A percentile compares a stretch with the other conserved stretches of the same genome.
Evolutionary conservation across 345 rosid genomes (phyloP).

Genomic region (Eucalyptus cladocalyx): DNA sequence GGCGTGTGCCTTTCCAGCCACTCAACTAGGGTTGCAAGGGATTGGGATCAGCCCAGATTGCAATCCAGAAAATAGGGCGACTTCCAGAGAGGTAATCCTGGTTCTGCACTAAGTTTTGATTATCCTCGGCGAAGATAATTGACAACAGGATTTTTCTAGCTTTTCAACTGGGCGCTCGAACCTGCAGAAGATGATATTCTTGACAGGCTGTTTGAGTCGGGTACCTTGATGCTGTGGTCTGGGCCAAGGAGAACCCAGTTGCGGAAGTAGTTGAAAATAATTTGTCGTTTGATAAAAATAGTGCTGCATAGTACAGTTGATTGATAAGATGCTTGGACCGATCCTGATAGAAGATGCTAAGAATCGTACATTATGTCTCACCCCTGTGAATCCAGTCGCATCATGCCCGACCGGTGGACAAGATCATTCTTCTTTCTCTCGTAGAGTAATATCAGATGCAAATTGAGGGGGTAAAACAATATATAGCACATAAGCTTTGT

Average conservation of each 20-base stretch:
- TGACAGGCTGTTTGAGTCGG: slow-evolving; percentile 72
- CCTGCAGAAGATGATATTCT: slow-evolving; percentile 73
- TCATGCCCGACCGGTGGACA: background rate
- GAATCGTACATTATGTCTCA: background rate
- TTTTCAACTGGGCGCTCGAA: slow-evolving; percentile 86
- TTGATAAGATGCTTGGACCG: background rate
- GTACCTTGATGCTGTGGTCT: slow-evolving; percentile 58
- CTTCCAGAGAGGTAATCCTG: slow-evolving; percentile 47
- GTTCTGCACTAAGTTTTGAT: background rate
- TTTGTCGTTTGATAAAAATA: slow-evolving; percentile 3
- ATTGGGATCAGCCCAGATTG: slow-evolving; percentile 85
- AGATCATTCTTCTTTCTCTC: background rate
- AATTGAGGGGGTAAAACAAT: background rate
- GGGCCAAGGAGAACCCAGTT: slow-evolving; percentile 61
- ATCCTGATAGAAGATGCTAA: background rate
- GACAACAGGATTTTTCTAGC: slow-evolving; percentile 16
- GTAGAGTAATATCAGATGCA: background rate
- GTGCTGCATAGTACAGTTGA: background rate
- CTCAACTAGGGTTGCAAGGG: slow-evolving; percentile 47
- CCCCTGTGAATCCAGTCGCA: background rate
- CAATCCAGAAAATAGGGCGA: slow-evolving; percentile 67
- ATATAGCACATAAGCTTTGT: background rate
- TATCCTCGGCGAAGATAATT: background rate
- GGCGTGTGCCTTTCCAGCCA: slow-evolving; percentile 77
- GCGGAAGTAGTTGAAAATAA: slow-evolving; percentile 32